These are phyloP conservation scores for Fusarium nanum DNA, from an alignment of 2,329 filamentous ascomycete genomes.

Conservation along the genomic window DNA sequence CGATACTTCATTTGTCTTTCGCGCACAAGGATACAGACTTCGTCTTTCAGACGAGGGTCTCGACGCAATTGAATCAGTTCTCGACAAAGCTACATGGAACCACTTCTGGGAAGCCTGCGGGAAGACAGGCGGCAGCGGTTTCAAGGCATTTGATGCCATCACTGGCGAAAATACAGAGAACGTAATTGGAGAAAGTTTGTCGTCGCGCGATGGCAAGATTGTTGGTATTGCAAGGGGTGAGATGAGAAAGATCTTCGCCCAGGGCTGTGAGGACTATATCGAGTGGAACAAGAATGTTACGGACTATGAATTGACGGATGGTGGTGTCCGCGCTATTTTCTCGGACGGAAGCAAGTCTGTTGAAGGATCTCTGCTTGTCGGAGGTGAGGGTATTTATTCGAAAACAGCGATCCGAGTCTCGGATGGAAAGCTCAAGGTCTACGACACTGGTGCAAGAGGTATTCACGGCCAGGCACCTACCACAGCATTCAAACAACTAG, in stretches of 20 bases:
- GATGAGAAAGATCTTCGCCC: constrained; percentile 69
- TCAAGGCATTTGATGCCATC: constrained; percentile 62
- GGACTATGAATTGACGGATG: constrained; percentile 66
- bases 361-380: constrained; percentile 69
- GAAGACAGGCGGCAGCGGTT: constrained; percentile 68
- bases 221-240: constrained; percentile 72
- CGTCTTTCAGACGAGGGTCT: constrained; percentile 68
- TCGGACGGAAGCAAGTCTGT: constrained; percentile 68
- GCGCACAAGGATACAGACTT: constrained; percentile 71
- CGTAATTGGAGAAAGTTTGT: constrained; percentile 50
- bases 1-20: constrained; percentile 61
- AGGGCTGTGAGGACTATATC: constrained; percentile 66
- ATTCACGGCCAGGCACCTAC: constrained; percentile 75
- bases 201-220: constrained; percentile 67
- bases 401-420: constrained; percentile 70
- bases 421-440: constrained; percentile 67
- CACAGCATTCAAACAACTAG: constrained; percentile 69
- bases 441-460: constrained; percentile 71
- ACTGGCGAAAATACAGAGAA: constrained; percentile 60
- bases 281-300: constrained; percentile 67
- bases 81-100: constrained; percentile 59
- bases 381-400: constrained; percentile 72
- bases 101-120: constrained; percentile 70
- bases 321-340: constrained; percentile 68
- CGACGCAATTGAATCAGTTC: constrained; percentile 69